Evolutionary conservation across 345 rosid species (phyloP), one percentile per base, ranked within the genome.

Genomic region (Gossypium arboreum): DNA sequence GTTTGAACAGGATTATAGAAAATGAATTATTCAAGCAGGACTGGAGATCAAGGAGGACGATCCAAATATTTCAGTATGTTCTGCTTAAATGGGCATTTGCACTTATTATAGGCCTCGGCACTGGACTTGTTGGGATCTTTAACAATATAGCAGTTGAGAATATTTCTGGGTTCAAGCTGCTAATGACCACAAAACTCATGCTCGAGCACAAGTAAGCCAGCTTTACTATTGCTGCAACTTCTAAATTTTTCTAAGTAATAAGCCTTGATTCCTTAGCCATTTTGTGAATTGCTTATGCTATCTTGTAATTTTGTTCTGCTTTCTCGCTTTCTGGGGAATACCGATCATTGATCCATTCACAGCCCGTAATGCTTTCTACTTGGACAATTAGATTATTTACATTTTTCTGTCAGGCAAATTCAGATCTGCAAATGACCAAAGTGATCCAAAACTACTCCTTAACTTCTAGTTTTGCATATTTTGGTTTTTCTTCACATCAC

Each of bases 81-180:
- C 29, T 86, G 7, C 84, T 86, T 47, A 86, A 84, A 72, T 86
- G 87, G 89, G 76, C 64, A 24, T 80, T 84, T 62, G 83, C 85
- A 12, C 77, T 82, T 39, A 29, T 79, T 47, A 75, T 84, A 5
- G 84, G 85, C 13, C 68, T 84, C 0, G 41, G 71, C 27, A 82
- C 83, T 44, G 84, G 87, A n/a, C 78, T 82, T 0, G 79, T 80
- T 68, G 83, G 83, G 73, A 51, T 82, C 74, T 82, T 84, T 77
- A 84, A 70, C 56, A 84, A 82, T 15, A 74, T 82, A 10, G 80
- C 84, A 3, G 85, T 82, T 0, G 87, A 86, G 70, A 82, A 84
- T 61, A 82, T 79, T 27, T 74, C 88, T 16, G 88, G 88, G 41
- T 80, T 69, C 80, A 85, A 85, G 81, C 57, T 83, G 17, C 79